Evolutionary conservation across 208 protist genomes (phyloP).

Genomic region (Herpetomonas muscarum): DNA sequence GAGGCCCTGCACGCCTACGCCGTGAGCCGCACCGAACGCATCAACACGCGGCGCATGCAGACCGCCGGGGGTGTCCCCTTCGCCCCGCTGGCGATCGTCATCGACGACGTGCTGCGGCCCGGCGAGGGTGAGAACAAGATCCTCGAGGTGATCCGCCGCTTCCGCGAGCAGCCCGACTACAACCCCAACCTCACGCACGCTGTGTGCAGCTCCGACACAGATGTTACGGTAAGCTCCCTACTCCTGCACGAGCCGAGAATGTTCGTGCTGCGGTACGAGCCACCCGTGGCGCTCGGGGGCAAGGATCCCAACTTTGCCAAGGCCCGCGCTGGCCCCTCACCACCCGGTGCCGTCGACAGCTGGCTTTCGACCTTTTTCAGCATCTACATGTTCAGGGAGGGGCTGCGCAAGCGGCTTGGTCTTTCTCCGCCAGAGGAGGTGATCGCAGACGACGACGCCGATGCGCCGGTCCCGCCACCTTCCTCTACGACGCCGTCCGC

Average conservation of each 20-base stretch:
- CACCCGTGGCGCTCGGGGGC: slow-evolving; percentile 42
- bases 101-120: slow-evolving; percentile 93
- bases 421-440: slow-evolving; percentile 1
- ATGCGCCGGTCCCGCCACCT: too few relatives aligned
- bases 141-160: slow-evolving; percentile 69
- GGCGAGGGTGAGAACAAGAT: slow-evolving; percentile 97
- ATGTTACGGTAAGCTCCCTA: slow-evolving; percentile 97
- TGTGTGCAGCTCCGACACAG: slow-evolving; percentile 99
- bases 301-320: slow-evolving; percentile 17
- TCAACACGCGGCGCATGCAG: slow-evolving; percentile 78
- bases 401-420: slow-evolving; percentile 46
- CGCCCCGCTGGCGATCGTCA: slow-evolving; percentile 82
- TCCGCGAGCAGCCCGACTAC: slow-evolving; percentile 88
- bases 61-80: slow-evolving; percentile 10
- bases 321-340: neutral
- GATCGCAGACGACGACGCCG: neutral
- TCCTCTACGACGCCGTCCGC: neutral
- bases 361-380: slow-evolving; percentile 86
- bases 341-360: slow-evolving; percentile 32
- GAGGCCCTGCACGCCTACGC: slow-evolving; percentile 78
- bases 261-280: slow-evolving; percentile 96
- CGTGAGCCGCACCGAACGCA: slow-evolving; percentile 73
- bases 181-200: slow-evolving; percentile 97
- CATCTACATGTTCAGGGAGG: slow-evolving; percentile 73
- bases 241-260: slow-evolving; percentile 97